Evolutionary conservation across 257 asterid species (phyloP), one percentile per base, ranked within the genome.

Genomic region (Perilla frutescens): DNA sequence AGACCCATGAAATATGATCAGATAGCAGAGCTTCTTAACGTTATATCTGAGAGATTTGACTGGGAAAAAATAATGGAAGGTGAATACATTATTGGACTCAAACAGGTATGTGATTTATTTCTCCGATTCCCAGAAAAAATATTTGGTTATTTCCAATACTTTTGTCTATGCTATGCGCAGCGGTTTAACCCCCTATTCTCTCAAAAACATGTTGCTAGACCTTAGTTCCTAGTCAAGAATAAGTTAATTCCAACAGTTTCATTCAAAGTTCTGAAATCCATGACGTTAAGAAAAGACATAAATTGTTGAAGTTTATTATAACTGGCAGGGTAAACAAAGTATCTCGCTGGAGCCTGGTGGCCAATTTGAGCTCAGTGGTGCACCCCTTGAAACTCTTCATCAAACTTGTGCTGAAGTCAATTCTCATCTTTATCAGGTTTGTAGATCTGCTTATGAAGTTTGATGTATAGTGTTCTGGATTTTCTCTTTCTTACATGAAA

Each of bases 51-150:
- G 90, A 90, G 99, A 85, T 94, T 91, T 90, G 98, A 89, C 59
- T 94, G 99, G 98, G 98, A 90, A n/a, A 94, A 88, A 81, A 72
- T 94, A 81, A 87, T 92, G 98, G 99, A 94, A 77, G 97, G 90
- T 54, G 96, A 92, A 72, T 60, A 88, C 68, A 87, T 92, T 67
- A 91, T 94, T 83, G 99, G 99, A 80, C 90, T 94, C 74, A 86
- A 87, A 83, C 99, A 92, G 99, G 99, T 88, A 76, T 13, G 43
- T 34, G 7, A 14, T 41, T 47, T 34, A 48, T 64, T 62, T 58
- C 15, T 64, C 67, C 50, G 29, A 47, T 58, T 32, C 62, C 54
- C 39, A 43, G 31, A 59, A 48, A 20, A 61, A 36, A 55, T 41
- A 13, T 60, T 34, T 57, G 49, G 70, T 70, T 59, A 34, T 62